Evolutionary conservation across 441 rosid species (phyloP).

Genomic region (Geranium incanum): DNA sequence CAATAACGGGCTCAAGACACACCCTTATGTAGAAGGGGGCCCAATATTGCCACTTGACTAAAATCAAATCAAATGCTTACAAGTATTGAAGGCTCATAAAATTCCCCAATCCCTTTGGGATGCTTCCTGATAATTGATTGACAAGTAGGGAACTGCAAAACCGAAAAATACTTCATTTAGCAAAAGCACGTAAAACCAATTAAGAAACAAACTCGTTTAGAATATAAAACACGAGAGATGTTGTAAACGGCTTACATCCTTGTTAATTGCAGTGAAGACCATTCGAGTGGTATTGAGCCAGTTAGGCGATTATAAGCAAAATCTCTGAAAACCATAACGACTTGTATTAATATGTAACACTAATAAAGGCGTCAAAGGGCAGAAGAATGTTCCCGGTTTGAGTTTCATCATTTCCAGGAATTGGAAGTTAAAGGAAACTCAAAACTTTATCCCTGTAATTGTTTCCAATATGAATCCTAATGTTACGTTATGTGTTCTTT

Average conservation of each 20-base stretch:
- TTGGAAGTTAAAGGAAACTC: not conserved
- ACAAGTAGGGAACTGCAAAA: conserved; percentile 60
- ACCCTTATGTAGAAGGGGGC: no score
- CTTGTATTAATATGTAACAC: not conserved
- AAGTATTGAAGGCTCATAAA: conserved; percentile 49
- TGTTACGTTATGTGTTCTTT: not conserved
- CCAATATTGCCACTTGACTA: no score
- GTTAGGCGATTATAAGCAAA: conserved; percentile 66
- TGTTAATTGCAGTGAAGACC: conserved; percentile 45
- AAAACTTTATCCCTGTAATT: not conserved
- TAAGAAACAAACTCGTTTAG: not conserved
- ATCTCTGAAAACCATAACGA: conserved; percentile 38
- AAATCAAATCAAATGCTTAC: conserved; percentile 33
- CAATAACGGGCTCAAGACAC: no score
- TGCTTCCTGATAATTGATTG: conserved; percentile 69
- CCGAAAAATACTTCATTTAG: conserved; percentile 9
- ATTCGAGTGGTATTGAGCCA: conserved; percentile 62
- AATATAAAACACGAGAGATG: not conserved
- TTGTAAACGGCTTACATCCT: conserved; percentile 17
- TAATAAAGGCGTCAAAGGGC: not conserved
- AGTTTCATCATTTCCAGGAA: not conserved
- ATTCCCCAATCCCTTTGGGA: conserved; percentile 60
- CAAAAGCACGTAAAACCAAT: conserved; percentile 12
- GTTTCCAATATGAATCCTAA: not conserved
- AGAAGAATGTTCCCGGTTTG: not conserved